A percentile compares a stretch with the other conserved stretches of the same genome.
Evolutionary conservation across 2,329 filamentous ascomycete genomes (phyloP).

Genomic region (Cladosporium cucumerinum): DNA sequence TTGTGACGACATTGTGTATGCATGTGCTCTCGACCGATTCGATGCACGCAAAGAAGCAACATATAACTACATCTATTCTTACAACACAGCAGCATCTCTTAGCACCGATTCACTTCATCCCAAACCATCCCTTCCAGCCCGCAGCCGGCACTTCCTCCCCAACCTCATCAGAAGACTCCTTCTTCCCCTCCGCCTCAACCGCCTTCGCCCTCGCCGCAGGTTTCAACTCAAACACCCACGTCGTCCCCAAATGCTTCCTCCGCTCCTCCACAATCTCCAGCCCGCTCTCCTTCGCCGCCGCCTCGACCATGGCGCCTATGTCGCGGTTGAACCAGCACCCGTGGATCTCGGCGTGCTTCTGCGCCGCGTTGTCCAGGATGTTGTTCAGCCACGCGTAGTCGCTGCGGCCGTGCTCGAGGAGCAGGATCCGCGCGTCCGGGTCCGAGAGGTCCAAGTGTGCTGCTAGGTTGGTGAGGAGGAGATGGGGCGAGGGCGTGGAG

Average conservation of each 20-base stretch:
- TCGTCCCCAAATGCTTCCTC: conserved; percentile 49
- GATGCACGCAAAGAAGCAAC: background rate
- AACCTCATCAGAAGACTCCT: background rate
- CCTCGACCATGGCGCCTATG: conserved; percentile 46
- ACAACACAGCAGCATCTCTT: background rate
- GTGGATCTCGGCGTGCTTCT: conserved; percentile 47
- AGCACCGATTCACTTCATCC: background rate
- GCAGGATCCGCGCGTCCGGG: conserved; percentile 44
- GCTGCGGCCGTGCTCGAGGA: conserved; percentile 51
- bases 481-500: conserved; percentile 45
- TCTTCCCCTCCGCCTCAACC: background rate
- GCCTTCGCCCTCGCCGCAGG: conserved; percentile 20
- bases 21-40: background rate
- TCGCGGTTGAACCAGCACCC: conserved; percentile 55
- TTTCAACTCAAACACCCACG: conserved; percentile 48
- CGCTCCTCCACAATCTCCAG: conserved; percentile 46
- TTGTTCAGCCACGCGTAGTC: conserved; percentile 48
- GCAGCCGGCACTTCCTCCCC: background rate
- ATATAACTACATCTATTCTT: background rate
- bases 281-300: conserved; percentile 46
- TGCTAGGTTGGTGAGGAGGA: conserved; percentile 45
- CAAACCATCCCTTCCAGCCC: conserved; percentile 21
- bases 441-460: conserved; percentile 38
- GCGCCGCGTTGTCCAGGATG: conserved; percentile 45
- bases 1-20: too few relatives aligned